These are phyloP conservation scores for Kwoniella bestiolae DNA, from an alignment of 768 basidiomycete species.

Conservation along the genomic window DNA sequence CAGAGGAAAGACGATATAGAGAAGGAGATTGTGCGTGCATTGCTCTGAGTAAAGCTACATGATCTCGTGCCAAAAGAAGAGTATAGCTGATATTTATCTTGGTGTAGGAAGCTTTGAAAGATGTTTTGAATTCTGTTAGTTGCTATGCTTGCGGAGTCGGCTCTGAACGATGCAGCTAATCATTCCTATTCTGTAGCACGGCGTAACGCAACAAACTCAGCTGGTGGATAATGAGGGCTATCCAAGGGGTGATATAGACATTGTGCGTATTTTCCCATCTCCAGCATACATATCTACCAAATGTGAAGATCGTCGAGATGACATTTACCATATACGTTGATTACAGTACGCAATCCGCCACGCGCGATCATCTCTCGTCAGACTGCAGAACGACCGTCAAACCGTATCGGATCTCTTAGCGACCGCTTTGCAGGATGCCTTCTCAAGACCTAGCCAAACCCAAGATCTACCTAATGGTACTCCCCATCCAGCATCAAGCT, in stretches of 20 bases:
- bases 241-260: slow-evolving; percentile 77
- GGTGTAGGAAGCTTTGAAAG: slow-evolving; percentile 40
- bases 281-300: too few relatives aligned
- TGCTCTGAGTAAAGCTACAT: too few relatives aligned
- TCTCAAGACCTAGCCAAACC: slow-evolving; percentile 51
- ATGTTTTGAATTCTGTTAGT: slow-evolving; percentile 45
- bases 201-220: slow-evolving; percentile 61
- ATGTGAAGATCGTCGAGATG: too few relatives aligned
- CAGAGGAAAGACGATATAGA: slow-evolving; percentile 73
- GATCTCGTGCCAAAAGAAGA: too few relatives aligned
- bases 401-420: slow-evolving; percentile 70
- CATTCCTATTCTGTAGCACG: slow-evolving; percentile 27
- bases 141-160: neutral
- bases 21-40: slow-evolving; percentile 66
- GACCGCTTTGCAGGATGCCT: slow-evolving; percentile 71
- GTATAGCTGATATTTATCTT: neutral
- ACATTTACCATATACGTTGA: too few relatives aligned
- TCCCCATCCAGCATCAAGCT: neutral
- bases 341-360: slow-evolving; percentile 54
- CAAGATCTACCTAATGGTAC: slow-evolving; percentile 17
- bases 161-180: neutral
- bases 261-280: slow-evolving; percentile 61
- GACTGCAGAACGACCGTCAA: slow-evolving; percentile 77
- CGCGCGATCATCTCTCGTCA: slow-evolving; percentile 71
- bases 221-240: slow-evolving; percentile 87